These are phyloP conservation scores for Penicillium atrosanguineum DNA, from an alignment of 495 filamentous ascomycete species.

Conservation along the genomic window DNA sequence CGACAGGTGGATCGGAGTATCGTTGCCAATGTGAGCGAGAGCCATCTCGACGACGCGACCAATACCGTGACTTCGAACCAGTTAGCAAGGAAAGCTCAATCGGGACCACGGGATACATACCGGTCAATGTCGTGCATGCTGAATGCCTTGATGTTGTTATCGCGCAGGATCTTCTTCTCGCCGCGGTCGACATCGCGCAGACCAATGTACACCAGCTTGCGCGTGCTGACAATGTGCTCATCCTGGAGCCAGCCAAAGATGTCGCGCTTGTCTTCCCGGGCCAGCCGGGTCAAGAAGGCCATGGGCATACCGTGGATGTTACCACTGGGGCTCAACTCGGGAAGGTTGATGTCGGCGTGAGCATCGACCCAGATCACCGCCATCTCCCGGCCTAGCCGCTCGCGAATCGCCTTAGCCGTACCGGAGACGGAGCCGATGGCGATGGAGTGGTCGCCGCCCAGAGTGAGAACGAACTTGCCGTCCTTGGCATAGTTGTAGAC, in stretches of 20 bases:
- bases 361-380: constrained; percentile 99
- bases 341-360: constrained; percentile 96
- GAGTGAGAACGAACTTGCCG: constrained; percentile 85
- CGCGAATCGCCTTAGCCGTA: constrained; percentile 76
- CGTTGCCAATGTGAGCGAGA: constrained; percentile 85
- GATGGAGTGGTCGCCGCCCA: constrained; percentile 95
- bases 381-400: constrained; percentile 76
- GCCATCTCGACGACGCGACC: constrained; percentile 98
- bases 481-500: constrained; percentile 83
- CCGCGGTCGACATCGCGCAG: constrained; percentile 86
- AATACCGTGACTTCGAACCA: constrained; percentile 68
- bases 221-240: constrained; percentile 61
- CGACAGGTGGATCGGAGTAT: constrained; percentile 93
- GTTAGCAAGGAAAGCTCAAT: background rate
- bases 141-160: constrained; percentile 91
- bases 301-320: constrained; percentile 99
- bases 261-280: constrained; percentile 64
- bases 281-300: constrained; percentile 82
- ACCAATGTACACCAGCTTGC: constrained; percentile 96
- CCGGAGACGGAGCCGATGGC: constrained; percentile 91
- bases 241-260: constrained; percentile 86
- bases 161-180: constrained; percentile 86
- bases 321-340: constrained; percentile 82
- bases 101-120: constrained; percentile 32
- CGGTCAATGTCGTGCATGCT: constrained; percentile 98